These are phyloP conservation scores for Citrus inodora DNA, from an alignment of 345 rosid species.

Conservation along the genomic window DNA sequence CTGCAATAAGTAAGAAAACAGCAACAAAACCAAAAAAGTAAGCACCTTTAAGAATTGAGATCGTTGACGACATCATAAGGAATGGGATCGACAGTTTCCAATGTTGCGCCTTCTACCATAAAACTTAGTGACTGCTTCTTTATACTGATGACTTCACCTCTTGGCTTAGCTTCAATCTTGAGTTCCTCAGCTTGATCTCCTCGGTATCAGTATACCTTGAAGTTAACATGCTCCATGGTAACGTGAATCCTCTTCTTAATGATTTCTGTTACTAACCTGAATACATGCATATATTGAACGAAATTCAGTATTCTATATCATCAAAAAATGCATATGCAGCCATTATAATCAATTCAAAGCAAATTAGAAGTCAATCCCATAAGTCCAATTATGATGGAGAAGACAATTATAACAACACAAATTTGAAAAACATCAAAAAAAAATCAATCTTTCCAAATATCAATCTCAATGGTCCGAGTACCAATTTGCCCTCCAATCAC, in stretches of 20 bases:
- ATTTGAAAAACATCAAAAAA: background rate
- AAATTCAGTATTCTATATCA: background rate
- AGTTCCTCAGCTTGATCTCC: constrained; percentile 50
- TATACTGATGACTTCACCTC: constrained; percentile 57
- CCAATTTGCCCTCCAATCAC: background rate
- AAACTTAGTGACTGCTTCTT: constrained; percentile 75
- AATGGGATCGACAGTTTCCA: constrained; percentile 65
- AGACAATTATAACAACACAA: background rate
- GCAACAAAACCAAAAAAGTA: constrained; percentile 1
- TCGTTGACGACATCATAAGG: constrained; percentile 74
- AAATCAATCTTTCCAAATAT: background rate
- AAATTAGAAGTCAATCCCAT: background rate
- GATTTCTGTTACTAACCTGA: no score
- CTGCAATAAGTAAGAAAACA: background rate
- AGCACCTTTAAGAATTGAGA: constrained; percentile 51
- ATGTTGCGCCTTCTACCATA: constrained; percentile 61
- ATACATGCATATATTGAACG: no score
- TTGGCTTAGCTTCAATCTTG: constrained; percentile 65
- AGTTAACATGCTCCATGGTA: constrained; percentile 50
- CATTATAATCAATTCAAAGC: background rate
- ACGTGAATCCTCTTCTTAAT: constrained; percentile 40
- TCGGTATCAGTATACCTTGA: constrained; percentile 58
- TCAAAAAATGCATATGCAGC: background rate
- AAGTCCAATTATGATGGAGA: background rate
- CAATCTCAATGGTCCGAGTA: background rate